Evolutionary conservation across 306 rosid genomes (phyloP).

Genomic region (Styphnolobium japonicum): DNA sequence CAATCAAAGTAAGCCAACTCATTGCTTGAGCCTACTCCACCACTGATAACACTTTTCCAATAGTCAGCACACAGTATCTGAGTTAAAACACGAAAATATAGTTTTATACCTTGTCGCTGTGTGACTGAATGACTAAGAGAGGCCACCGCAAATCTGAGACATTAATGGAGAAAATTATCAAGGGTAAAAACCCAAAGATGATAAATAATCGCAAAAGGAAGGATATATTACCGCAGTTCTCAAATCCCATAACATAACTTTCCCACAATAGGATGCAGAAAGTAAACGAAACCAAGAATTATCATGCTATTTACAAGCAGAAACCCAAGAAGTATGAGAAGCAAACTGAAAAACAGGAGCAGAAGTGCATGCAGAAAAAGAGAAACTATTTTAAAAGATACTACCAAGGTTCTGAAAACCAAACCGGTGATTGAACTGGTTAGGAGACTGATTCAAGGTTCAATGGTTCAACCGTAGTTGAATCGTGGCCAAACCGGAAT

Average conservation of each 20-base stretch:
- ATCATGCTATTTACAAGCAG: slow-evolving; percentile 82
- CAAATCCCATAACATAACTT: slow-evolving; percentile 88
- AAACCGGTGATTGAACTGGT: too few species aligned
- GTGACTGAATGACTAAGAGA: slow-evolving; percentile 66
- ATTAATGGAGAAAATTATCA: slow-evolving; percentile 15
- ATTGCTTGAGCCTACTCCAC: slow-evolving; percentile 90
- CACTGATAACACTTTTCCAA: slow-evolving; percentile 89
- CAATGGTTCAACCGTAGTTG: too few species aligned
- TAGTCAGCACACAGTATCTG: slow-evolving; percentile 89
- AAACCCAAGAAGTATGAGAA: slow-evolving; percentile 82
- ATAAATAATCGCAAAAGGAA: neutral
- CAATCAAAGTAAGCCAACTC: too few species aligned
- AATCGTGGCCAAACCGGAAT: too few species aligned
- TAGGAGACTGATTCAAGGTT: too few species aligned
- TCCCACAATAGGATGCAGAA: slow-evolving; percentile 90
- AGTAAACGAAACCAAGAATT: slow-evolving; percentile 71
- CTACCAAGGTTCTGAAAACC: too few species aligned
- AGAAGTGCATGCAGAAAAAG: slow-evolving; percentile 66
- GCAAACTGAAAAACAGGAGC: slow-evolving; percentile 76
- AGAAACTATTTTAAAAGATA: slow-evolving; percentile 3
- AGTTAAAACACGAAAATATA: neutral
- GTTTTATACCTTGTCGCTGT: slow-evolving; percentile 65
- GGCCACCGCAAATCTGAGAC: slow-evolving; percentile 99
- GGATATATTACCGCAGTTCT: slow-evolving; percentile 79
- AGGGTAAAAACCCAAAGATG: neutral